Evolutionary conservation across 192 early-diverging fungal species (phyloP).

Genomic region (Coemansia brasiliensis): DNA sequence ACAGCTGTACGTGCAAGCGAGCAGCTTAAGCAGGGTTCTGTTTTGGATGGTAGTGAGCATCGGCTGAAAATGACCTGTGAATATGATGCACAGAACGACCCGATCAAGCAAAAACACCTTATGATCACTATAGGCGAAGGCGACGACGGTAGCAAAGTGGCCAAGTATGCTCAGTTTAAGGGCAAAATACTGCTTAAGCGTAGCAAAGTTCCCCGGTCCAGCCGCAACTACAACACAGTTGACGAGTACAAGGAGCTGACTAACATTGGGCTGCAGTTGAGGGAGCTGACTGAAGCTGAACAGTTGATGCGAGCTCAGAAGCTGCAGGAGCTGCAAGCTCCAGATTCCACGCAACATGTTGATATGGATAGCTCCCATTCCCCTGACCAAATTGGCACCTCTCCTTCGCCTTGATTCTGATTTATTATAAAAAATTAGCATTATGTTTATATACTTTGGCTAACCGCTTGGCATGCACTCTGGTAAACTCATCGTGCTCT

Average conservation of each 20-base stretch:
- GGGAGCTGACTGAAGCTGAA: conserved; percentile 43
- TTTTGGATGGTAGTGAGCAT: conserved; percentile 23
- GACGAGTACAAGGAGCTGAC: conserved; percentile 33
- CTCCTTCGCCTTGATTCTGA: too few relatives aligned
- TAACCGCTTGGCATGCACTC: conserved; percentile 7
- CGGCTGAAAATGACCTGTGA: conserved; percentile 37
- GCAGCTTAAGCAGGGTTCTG: conserved; percentile 5
- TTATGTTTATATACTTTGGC: background rate
- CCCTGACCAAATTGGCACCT: too few relatives aligned
- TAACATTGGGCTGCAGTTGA: conserved; percentile 36
- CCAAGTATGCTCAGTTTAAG: conserved; percentile 36
- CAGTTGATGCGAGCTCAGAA: conserved; percentile 26
- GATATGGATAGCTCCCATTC: too few relatives aligned
- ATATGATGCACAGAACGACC: conserved; percentile 22
- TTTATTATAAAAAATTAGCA: too few relatives aligned
- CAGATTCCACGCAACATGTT: too few relatives aligned
- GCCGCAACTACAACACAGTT: conserved; percentile 11
- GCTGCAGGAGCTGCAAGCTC: background rate
- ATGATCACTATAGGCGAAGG: conserved; percentile 26
- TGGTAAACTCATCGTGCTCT: conserved; percentile 10
- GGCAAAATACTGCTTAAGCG: conserved; percentile 38
- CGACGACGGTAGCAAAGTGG: background rate
- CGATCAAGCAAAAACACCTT: conserved; percentile 28
- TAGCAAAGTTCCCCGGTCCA: conserved; percentile 16
- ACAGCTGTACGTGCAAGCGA: conserved; percentile 16